Percentiles rank a stretch among this genome's conserved stretches.
These are phyloP conservation scores for Uronychia setigera DNA, from an alignment of 73 alveolate species.

Conservation along the genomic window DNA sequence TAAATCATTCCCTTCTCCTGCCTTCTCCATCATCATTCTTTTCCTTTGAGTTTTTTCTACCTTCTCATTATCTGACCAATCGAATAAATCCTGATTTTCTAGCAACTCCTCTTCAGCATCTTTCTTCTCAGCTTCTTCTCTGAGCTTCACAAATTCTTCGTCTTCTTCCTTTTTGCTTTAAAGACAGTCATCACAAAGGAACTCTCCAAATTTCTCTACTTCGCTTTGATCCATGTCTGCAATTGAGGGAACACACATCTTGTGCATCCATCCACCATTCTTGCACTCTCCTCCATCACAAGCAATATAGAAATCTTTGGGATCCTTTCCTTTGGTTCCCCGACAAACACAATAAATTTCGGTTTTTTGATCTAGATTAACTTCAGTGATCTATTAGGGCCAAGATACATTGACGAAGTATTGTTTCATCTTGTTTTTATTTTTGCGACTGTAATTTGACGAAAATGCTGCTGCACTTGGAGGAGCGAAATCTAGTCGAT, in stretches of 20 bases:
- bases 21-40: background rate
- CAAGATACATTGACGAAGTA: background rate
- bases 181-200: slow-evolving; percentile 48
- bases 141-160: slow-evolving; percentile 3
- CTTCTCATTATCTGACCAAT: background rate
- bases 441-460: slow-evolving; percentile 5
- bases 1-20: background rate
- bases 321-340: slow-evolving; percentile 33
- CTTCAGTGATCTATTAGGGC: slow-evolving; percentile 4
- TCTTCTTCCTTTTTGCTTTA: slow-evolving; percentile 40
- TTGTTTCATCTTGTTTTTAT: slow-evolving; percentile 44
- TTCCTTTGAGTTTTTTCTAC: background rate
- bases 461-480: background rate
- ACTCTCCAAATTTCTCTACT: slow-evolving; percentile 40
- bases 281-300: slow-evolving; percentile 62
- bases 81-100: background rate
- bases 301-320: slow-evolving; percentile 35
- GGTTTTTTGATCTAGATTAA: slow-evolving; percentile 1
- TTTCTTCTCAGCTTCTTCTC: background rate
- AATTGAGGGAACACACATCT: slow-evolving; percentile 53
- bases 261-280: slow-evolving; percentile 68
- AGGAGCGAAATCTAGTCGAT: background rate
- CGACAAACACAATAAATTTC: slow-evolving; percentile 15
- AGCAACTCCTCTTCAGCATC: slow-evolving; percentile 11
- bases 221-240: slow-evolving; percentile 43